Evolutionary conservation across 176 grass and related monocot species (phyloP), one percentile per base, ranked within the genome.

Genomic region (Triticum turgidum): DNA sequence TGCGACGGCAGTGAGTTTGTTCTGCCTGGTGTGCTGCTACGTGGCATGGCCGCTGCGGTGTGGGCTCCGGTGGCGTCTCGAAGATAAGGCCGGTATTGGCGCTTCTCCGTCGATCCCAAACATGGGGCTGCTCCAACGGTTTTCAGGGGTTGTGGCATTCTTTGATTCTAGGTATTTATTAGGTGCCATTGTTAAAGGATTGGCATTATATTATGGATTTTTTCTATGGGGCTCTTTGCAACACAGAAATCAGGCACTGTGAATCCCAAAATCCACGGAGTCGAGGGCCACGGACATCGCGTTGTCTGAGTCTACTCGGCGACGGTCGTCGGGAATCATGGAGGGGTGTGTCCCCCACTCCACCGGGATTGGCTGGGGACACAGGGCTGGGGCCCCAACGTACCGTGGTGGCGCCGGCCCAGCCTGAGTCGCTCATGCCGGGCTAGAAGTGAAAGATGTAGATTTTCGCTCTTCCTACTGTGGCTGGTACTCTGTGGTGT

Each of bases 101-200:
- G 39, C 37, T 54, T 78, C 75, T 62, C 73, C 65, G 11, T 77
- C 27, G 41, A 61, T 6, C 32, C 21, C 61, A 84, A 88, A 91
- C 89, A 84, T 81, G 85, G 89, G 86, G 89, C 86, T 70, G 89
- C 77, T 76, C 77, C 89, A 71, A 88, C 77, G 81, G 85, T 88
- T 88, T 88, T 91, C 81, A 80, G 61, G 35, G 66, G 6, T 68
- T 68, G 15, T 18, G 5, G 64, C 64, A 27, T 7, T 66, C 25
- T 66, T 67, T 32, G 14, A 33, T 67, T 17, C 65, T 69, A 20
- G 18, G 54, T 3, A 58, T 58, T 58, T 21, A 58, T 58, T 1
- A 21, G 18, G 54, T 58, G 54, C 18, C 18, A 8, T 58, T 54
- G 51, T 52, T 20, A 20, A 58, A 58, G 54, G 54, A 58, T 21